Evolutionary conservation across 352 stramenopile genomes (phyloP), one percentile per base, ranked within the genome.

Genomic region (Blastocystis sp.): DNA sequence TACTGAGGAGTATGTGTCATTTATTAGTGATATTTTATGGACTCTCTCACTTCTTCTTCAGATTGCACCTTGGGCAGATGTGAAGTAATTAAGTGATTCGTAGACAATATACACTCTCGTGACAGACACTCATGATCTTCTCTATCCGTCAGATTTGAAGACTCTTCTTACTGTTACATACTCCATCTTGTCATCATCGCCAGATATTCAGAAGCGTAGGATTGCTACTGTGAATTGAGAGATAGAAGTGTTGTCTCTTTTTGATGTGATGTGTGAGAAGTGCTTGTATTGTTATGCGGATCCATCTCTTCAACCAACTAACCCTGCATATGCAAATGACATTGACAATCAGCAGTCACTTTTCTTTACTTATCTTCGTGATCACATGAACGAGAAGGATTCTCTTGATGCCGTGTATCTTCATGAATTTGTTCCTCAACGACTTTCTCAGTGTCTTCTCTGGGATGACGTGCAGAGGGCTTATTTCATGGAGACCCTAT

Each of bases 401-500:
- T 84, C 73, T 9, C 73, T 84, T 22, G 73, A 84, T 37, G 19
- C 17, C 7, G 11, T 2, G 22, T 84, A 56, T 27, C 33, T 84
- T 37, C 73, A 84, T 69, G 19, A 58, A 17, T 37, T 33, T 27
- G 73, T 84, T 24, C n/a, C 24, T 4, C 17, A 40, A 11, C 73
- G 73, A 54, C 54, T 84, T n/a, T 24, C 27, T 22, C 73, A 42
- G 11, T 44, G 57, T 53, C 48, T 56, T 15, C 17, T n/a, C 35
- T 84, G 73, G 73, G 73, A 84, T 56, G 73, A 84, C 15, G 68
- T 57, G 5, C 73, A 84, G 27, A 44, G 73, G 19, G 73, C 73
- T 13, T 84, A 84, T 44, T 84, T 68, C 56, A 44, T 84, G 48
- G 48, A 84, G 35, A 27, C 68, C 9, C 22, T 84, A 13, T 64